A percentile compares a stretch with the other conserved stretches of the same genome.
phyloP scores from a whole-genome alignment of 1,284 basidiomycete species.

The Irpex rosettiformis region DNA sequence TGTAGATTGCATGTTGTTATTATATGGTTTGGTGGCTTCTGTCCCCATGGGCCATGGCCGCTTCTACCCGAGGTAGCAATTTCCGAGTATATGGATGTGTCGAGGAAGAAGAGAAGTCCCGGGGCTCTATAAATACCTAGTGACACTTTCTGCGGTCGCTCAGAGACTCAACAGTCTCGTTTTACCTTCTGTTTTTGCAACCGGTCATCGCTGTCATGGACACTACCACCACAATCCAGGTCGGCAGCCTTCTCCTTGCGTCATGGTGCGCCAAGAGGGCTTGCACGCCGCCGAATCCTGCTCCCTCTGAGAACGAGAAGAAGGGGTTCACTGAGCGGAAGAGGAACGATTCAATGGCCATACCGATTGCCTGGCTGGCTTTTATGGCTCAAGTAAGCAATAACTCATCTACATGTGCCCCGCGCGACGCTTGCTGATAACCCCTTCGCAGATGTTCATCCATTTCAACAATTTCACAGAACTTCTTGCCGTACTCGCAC shows the following conservation, averaged over 20 bases:
- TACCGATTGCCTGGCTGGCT: neutral
- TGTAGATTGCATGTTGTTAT: neutral
- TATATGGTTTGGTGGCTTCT: neutral
- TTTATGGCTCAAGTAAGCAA: neutral
- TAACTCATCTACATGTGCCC: neutral
- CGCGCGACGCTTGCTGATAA: neutral
- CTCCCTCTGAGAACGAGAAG: neutral
- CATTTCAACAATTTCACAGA: neutral
- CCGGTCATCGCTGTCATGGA: neutral
- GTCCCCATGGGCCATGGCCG: neutral
- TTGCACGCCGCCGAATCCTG: neutral
- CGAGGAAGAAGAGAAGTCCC: neutral
- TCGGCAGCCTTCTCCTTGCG: neutral
- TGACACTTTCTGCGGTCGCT: neutral
- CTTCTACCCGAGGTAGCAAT: neutral
- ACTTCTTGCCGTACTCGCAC: neutral
- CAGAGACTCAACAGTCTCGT: neutral
- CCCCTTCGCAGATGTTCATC: neutral
- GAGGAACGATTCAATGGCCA: neutral
- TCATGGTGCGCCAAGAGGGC: neutral
- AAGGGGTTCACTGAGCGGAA: neutral
- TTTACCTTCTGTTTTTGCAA: neutral
- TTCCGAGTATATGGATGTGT: neutral
- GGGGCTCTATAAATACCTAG: neutral
- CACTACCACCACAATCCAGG: neutral